Percentiles rank a stretch among this genome's conserved stretches.
Conservation (phyloP, 305 asterid genomes). For the Petunia hybrid region DNA sequence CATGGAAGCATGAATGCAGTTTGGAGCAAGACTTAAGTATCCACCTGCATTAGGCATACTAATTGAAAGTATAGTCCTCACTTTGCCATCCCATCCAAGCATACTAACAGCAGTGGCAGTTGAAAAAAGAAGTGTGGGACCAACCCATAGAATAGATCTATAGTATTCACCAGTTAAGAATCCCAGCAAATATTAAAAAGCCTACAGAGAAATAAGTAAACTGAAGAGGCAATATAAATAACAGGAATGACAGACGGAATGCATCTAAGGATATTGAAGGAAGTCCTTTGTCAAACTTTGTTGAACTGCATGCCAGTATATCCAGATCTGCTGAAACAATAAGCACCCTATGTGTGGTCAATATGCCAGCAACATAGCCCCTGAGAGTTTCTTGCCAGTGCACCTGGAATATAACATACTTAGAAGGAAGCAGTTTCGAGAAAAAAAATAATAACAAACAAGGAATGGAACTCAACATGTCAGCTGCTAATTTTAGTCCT, state of each 20-base stretch:
- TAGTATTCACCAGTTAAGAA: conserved; percentile 81
- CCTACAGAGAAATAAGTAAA: background rate
- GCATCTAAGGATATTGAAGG: conserved; percentile 94
- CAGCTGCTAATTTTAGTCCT: conserved; percentile 19
- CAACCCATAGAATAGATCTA: conserved; percentile 99
- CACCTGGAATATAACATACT: conserved; percentile 59
- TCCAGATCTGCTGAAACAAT: conserved; percentile 92
- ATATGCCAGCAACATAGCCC: conserved; percentile 95
- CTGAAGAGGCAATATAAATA: conserved; percentile 9
- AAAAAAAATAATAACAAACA: conserved; percentile 6
- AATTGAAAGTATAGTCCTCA: conserved; percentile 91
- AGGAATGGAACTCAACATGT: background rate
- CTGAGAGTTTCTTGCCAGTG: conserved; percentile 99
- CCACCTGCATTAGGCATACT: conserved; percentile 97
- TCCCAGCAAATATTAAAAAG: conserved; percentile 39
- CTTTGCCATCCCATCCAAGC: conserved; percentile 99
- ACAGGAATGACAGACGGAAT: background rate
- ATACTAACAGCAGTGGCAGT: conserved; percentile 86
- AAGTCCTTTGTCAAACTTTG: conserved; percentile 92
- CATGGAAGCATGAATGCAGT: conserved; percentile 25
- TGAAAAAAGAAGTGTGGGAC: conserved; percentile 98
- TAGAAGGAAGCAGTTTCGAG: conserved; percentile 41
- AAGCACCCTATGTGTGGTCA: conserved; percentile 91
- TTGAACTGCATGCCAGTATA: conserved; percentile 80
- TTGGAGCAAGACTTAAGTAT: conserved; percentile 38